These are phyloP conservation scores for Candida ipomoeae DNA, from an alignment of 805 yeast species.

Conservation along the genomic window DNA sequence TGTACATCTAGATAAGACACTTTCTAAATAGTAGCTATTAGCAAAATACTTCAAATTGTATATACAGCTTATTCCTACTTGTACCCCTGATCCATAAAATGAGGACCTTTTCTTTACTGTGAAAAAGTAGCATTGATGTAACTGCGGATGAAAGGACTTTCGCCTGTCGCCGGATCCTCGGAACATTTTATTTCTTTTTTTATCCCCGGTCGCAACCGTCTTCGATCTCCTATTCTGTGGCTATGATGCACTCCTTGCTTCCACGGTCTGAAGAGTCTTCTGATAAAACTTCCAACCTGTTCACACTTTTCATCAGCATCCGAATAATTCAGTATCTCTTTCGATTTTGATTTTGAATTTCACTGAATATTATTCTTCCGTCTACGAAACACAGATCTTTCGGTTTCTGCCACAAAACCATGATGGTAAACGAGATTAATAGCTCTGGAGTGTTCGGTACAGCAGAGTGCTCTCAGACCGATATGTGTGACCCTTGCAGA, in stretches of 20 bases:
- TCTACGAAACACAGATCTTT: background rate
- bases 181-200: slow-evolving; percentile 3
- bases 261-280: background rate
- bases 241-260: slow-evolving; percentile 5
- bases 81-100: background rate
- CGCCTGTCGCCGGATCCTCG: background rate
- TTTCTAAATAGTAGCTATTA: background rate
- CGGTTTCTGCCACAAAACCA: background rate
- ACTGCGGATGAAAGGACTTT: background rate
- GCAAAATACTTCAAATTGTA: background rate
- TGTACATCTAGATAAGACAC: background rate
- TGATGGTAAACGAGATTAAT: background rate
- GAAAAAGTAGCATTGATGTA: background rate
- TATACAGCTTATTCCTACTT: background rate
- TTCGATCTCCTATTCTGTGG: slow-evolving; percentile 4
- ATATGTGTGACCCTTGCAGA: background rate
- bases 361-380: background rate
- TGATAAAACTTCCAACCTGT: background rate
- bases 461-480: background rate
- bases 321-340: background rate
- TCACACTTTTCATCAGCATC: background rate
- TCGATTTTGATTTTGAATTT: background rate
- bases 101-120: background rate
- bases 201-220: slow-evolving; percentile 3
- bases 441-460: background rate